Conservation (phyloP, 495 filamentous ascomycete genomes). For the Aspergillus haitiensis region DNA sequence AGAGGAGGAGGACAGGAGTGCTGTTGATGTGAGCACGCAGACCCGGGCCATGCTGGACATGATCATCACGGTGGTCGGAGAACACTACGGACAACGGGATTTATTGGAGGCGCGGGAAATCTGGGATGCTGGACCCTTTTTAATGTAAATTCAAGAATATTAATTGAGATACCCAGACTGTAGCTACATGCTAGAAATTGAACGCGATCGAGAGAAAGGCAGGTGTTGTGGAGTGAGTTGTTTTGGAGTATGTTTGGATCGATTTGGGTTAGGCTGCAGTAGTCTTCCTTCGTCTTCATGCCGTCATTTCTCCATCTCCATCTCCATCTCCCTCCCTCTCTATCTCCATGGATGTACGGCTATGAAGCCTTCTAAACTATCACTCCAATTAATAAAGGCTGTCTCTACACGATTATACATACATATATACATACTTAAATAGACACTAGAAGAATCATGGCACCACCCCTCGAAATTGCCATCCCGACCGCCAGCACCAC, state of each 20-base stretch:
- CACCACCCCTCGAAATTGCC: slow-evolving; percentile 73
- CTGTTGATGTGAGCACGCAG: slow-evolving; percentile 29
- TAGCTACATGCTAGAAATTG: not conserved
- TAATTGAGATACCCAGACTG: slow-evolving; percentile 11
- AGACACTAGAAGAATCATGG: slow-evolving; percentile 51
- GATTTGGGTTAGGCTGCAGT: not conserved
- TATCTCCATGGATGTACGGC: not conserved
- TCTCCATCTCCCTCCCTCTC: not conserved
- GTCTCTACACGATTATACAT: not conserved
- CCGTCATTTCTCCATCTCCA: slow-evolving; percentile 2
- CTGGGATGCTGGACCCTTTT: slow-evolving; percentile 29
- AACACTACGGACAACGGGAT: slow-evolving; percentile 89
- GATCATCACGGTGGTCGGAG: slow-evolving; percentile 86
- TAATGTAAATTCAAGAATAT: not conserved
- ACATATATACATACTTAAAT: not conserved
- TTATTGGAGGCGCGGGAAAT: slow-evolving; percentile 68
- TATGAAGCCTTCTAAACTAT: not conserved
- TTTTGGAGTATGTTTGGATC: not conserved
- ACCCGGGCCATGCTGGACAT: slow-evolving; percentile 71
- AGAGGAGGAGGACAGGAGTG: slow-evolving; percentile 2
- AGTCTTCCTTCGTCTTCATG: not conserved
- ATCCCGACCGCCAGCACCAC: slow-evolving; percentile 73
- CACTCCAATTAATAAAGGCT: not conserved
- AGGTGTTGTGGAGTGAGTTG: not conserved
- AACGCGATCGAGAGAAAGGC: not conserved